Base-by-base conservation (phyloP, 306 rosid genomes). In the Pachyrhizus erosus region DNA sequence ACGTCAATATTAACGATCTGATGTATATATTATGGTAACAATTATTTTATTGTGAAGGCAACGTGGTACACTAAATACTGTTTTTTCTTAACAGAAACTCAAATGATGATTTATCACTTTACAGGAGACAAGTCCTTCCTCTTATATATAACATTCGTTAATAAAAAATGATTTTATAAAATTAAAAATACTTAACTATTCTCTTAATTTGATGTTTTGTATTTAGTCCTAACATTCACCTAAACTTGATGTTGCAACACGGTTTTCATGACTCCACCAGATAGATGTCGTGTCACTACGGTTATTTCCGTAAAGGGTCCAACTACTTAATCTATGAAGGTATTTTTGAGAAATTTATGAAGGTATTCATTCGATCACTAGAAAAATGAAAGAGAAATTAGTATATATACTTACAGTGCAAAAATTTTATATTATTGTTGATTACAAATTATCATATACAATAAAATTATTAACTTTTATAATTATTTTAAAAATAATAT, bases 341-440 rank as follows among this genome's bases (percentile, higher is more conserved):
- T 10, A 58, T 42, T 58, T 18, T n/a, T n/a, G n/a, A n/a, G n/a
- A n/a, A 17, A 78, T 78, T 39, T 49, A 78, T 33, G 11, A 61
- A 0, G 40, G 43, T 10, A 58, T 42, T 58, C 8, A n/a, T n/a
- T n/a, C n/a, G 2, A 37, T 37, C 42, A 37, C 42, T 37, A 39
- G 2, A 15, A 27, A 24, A 77, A 45, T 9, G 5, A 55, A 8
- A 20, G 5, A 20, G 11, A 20, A 8, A 52, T 5, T 5, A 17
- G 23, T 51, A 2, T 49, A 49, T 13, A 1, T 14, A 46, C 2
- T 7, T 7, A 39, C 5, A 34, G 6, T 5, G 39, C 5, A 34
- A 5, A 34, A 34, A 34, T 34, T 34, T 34, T 34, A 34, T 34
- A 34, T 34, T 34, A 34, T 34, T 34, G 5, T 34, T 5, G 5